phyloP scores from a whole-genome alignment of 2,329 filamentous ascomycete species.

The Ophiobolus disseminans region DNA sequence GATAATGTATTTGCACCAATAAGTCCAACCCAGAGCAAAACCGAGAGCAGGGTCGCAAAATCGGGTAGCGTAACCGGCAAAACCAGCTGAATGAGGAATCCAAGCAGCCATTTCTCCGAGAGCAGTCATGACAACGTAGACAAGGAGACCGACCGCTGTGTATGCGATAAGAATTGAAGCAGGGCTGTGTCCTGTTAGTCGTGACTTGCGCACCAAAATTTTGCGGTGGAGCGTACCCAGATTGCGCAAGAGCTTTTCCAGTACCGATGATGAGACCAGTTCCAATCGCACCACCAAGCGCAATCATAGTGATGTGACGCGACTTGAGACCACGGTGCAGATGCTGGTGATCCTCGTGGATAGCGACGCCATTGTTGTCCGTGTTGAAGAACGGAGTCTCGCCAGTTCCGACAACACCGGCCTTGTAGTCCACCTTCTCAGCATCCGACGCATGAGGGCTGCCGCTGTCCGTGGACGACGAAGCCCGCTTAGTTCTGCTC shows the following conservation, averaged over 20 bases:
- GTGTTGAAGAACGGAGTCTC: slow-evolving; percentile 18
- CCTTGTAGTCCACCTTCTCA: slow-evolving; percentile 27
- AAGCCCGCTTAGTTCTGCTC: slow-evolving; percentile 38
- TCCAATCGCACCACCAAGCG: slow-evolving; percentile 76
- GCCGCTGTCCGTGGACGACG: slow-evolving; percentile 35
- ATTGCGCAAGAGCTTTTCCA: slow-evolving; percentile 58
- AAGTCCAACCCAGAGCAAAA: slow-evolving; percentile 73
- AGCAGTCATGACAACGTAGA: slow-evolving; percentile 81
- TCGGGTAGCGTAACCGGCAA: slow-evolving; percentile 79
- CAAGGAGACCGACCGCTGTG: slow-evolving; percentile 71
- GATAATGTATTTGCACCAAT: slow-evolving; percentile 79
- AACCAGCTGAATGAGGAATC: slow-evolving; percentile 78
- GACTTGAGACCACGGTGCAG: slow-evolving; percentile 62
- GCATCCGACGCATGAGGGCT: slow-evolving; percentile 32
- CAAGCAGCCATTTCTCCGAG: slow-evolving; percentile 87
- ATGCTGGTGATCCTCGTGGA: slow-evolving; percentile 39
- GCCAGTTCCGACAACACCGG: slow-evolving; percentile 13
- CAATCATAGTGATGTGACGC: slow-evolving; percentile 68
- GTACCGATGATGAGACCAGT: slow-evolving; percentile 77
- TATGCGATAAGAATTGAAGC: slow-evolving; percentile 76
- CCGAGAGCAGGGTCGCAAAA: slow-evolving; percentile 83
- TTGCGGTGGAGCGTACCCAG: slow-evolving; percentile 44
- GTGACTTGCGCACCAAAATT: background rate
- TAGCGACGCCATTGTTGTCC: slow-evolving; percentile 33
- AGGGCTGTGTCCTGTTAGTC: slow-evolving; percentile 54